Base-by-base conservation (phyloP, 75 land plant species). In the Larix kaempferi region DNA sequence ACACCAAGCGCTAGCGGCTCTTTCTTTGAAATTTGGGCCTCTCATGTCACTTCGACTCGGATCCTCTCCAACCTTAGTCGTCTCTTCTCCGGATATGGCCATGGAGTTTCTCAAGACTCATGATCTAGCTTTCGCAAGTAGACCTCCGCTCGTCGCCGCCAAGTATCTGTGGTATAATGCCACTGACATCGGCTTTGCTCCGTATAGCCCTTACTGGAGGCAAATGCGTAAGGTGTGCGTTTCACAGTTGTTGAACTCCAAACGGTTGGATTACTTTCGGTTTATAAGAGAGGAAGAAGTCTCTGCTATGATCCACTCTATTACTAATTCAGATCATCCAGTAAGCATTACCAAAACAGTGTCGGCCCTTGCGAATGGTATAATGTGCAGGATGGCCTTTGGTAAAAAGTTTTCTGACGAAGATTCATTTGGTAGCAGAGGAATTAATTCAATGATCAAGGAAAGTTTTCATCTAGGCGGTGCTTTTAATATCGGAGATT, bases 151-250 rank as follows among this genome's bases (percentile, higher is more conserved):
- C 56, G 74, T 83, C 37, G 87, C 93, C 77, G 82, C 84, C 71
- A 62, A 64, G 11, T 87, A 84, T 78, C 73, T 89, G 8, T 84
- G 87, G 39, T 87, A 92, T 84, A 83, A 86, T 76, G 76, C 83
- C 2, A 82, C 85, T 4, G 92, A 89, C 84, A 83, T 92, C 83
- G 90, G 85, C n/a, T 89, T 83, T 63, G 88, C 92, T 33, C 79
- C 89, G 76, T 87, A 88, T 80, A 90, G 91, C 26, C 95, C 90
- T 10, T 86, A 86, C 74, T 93, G 95, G 95, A 82, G 91, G 49
- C 89, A 86, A 78, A 90, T 93, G 91, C 80, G 92, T 2, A 90
- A 93, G 87, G 75, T 93, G 33, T 93, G 92, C 59, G 88, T 86
- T 69, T 86, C 88, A 89, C 89, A 87, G 80, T 83, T 93, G 56